Evolutionary conservation across 2,329 filamentous ascomycete species (phyloP), one percentile per base, ranked within the genome.

Genomic region (Diaporthe batatas): DNA sequence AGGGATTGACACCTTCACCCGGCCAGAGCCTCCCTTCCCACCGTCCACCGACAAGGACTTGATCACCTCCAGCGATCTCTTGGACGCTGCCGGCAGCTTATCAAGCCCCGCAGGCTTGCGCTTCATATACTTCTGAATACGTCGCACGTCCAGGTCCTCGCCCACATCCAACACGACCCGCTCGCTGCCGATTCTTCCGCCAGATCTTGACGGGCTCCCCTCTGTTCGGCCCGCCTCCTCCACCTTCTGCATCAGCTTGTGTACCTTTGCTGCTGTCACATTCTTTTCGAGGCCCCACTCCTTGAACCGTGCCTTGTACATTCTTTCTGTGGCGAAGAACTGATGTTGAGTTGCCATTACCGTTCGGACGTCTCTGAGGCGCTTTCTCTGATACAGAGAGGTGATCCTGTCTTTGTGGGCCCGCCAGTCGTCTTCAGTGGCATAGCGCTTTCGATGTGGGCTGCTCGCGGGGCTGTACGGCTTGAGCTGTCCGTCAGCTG

Each of bases 251-350:
- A 80, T 77, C 39, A 75, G 51, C 29, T 76, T 72, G 36, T 76
- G 75, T 1, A 81, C 79, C 71, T 80, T 77, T n/a, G 75, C 58
- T 0, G 76, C 76, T 73, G 80, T 81, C 70, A 79, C 76, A 71
- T 80, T 80, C 75, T 82, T 82, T 62, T 79, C 76, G 10, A 81
- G 74, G 2, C 76, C 77, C 80, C 80, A 82, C 47, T 79, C 79
- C 73, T 77, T 80, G 72, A 81, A 79, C 18, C 80, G 77, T 1
- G 78, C 79, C 67, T 81, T 79, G 76, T 80, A 82, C 80, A 82
- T 82, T 10, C 80, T 78, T 29, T 77, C 74, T 72, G 78, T 80
- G 6, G 79, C 80, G 21, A 73, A 71, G 62, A 81, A 79, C 36
- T 59, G 36, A 55, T 78, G 67, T 8, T 79, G 71, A 6, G 67